phyloP scores from a whole-genome alignment of 75 land plant genomes.

The Sequoiadendron giganteum region DNA sequence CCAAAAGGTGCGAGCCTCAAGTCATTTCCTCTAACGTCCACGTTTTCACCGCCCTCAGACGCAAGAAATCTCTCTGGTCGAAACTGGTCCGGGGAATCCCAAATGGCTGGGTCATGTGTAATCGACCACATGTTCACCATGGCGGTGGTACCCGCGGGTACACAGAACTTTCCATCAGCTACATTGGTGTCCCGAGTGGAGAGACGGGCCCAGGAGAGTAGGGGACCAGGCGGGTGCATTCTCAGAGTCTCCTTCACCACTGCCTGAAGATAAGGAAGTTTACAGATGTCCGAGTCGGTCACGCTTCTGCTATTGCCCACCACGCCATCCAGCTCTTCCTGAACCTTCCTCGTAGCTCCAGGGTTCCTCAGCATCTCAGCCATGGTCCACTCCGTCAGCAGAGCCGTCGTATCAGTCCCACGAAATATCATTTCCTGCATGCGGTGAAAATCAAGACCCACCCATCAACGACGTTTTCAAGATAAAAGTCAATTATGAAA shows the following conservation, averaged over 20 bases:
- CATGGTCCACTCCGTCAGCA: conserved; percentile 56
- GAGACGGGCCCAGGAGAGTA: conserved; percentile 87
- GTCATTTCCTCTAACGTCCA: conserved; percentile 65
- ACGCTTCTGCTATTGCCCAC: no score
- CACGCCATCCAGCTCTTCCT: no score
- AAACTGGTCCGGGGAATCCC: conserved; percentile 60
- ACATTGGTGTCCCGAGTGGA: conserved; percentile 57
- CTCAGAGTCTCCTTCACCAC: conserved; percentile 76
- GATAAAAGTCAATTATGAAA: no score
- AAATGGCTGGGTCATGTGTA: conserved; percentile 61
- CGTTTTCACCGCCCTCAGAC: conserved; percentile 26
- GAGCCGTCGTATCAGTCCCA: conserved; percentile 81
- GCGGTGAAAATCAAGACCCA: background rate
- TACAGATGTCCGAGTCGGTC: conserved; percentile 45
- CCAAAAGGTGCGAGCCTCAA: conserved; percentile 85
- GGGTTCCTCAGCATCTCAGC: no score
- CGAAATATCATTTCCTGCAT: conserved; percentile 89
- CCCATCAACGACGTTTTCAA: background rate
- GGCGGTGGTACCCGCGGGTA: conserved; percentile 78
- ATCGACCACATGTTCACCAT: conserved; percentile 97
- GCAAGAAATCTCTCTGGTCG: conserved; percentile 61
- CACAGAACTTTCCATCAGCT: conserved; percentile 17
- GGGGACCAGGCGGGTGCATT: conserved; percentile 77
- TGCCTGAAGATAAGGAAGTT: conserved; percentile 62
- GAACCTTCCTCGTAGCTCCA: no score